Base-by-base conservation (phyloP, 441 rosid genomes). In the Erysimum cheiri region DNA sequence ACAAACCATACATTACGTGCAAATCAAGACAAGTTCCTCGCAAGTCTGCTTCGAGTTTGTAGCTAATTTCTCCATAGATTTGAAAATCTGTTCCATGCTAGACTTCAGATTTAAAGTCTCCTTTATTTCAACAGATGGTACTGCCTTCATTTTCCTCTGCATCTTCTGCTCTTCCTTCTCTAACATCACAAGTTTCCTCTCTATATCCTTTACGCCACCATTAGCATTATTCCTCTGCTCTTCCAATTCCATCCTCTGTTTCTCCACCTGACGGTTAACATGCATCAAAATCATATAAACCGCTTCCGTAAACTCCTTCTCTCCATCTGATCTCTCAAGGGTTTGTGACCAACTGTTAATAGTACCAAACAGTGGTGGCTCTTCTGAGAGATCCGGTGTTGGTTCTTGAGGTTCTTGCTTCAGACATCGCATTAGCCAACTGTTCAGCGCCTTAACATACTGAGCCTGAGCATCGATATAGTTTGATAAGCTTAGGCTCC, bases 371-470 rank as follows among this genome's bases (percentile, higher is more conserved):
- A 80, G 31, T 6, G 78, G 81, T 17, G 87, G 85, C 39, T 80
- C 83, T 68, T 73, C 83, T 13, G 60, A 53, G 49, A 75, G 74
- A 37, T 81, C 80, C 12, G 78, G 70, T 4, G 79, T 69, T 61
- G 64, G 78, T 60, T 80, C 84, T 32, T 64, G 81, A 5, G 87
- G 82, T 49, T 84, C 89, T 10, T 72, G 58, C 50, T 62, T 43
- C 19, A 84, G 61, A 58, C 85, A 85, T 48, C 73, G 60, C 65
- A 46, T 68, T 55, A 87, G 67, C 89, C 92, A 87, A 60, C 68
- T 78, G 76, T 81, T 80, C 70, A 87, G 70, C 11, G 89, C 85
- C 60, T 49, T 80, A 63, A 84, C 70, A 67, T 66, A 87, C 46
- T 81, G 70, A 56, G 41, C 77, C 17, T 81, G 87, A 17, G 84